Evolutionary conservation across 306 rosid species (phyloP).

Genomic region (Dalbergia cultrata): DNA sequence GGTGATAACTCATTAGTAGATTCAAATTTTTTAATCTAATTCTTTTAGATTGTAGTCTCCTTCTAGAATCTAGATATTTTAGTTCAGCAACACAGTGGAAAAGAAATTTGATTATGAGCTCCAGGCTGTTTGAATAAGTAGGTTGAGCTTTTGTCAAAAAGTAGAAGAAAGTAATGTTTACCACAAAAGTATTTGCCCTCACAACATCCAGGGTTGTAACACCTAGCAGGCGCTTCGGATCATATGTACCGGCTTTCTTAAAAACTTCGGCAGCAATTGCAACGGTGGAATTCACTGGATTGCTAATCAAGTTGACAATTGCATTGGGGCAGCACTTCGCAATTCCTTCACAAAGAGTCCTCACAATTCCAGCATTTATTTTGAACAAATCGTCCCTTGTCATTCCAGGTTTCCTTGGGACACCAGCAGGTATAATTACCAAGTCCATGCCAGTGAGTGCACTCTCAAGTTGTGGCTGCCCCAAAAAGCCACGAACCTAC

Average conservation of each 20-base stretch:
- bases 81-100: conserved; percentile 1
- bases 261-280: conserved; percentile 97
- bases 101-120: conserved; percentile 22
- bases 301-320: conserved; percentile 92
- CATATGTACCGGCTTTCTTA: conserved; percentile 90
- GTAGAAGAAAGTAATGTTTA: conserved; percentile 47
- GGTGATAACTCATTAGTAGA: background rate
- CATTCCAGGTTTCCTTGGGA: conserved; percentile 98
- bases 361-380: conserved; percentile 94
- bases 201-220: conserved; percentile 93
- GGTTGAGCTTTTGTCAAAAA: background rate
- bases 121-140: background rate
- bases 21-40: background rate
- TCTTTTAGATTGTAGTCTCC: conserved; percentile 7
- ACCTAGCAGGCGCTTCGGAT: conserved; percentile 91
- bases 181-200: conserved; percentile 97
- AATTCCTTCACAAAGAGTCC: conserved; percentile 87
- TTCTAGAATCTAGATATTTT: background rate
- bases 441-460: conserved; percentile 94
- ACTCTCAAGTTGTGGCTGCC: conserved; percentile 83
- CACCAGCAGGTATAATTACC: conserved; percentile 89
- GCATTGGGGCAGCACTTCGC: conserved; percentile 85
- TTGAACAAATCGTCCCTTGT: conserved; percentile 96
- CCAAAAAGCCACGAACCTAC: conserved; percentile 91
- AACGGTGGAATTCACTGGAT: conserved; percentile 96